These are phyloP conservation scores for Ammopiptanthus mongolicus DNA, from an alignment of 306 rosid species.

Conservation along the genomic window DNA sequence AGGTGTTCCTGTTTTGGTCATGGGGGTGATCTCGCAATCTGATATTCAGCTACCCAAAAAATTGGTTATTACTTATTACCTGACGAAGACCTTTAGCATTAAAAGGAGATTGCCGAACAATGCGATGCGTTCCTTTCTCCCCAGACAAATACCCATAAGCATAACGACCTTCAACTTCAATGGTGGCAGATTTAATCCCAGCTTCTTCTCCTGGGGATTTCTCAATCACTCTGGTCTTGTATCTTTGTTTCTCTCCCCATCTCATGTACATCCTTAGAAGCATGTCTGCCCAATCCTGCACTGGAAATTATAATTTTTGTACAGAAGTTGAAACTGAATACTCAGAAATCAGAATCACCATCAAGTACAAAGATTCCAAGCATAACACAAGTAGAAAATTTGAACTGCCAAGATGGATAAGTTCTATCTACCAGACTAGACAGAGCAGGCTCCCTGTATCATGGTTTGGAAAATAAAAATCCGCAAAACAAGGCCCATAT, in stretches of 20 bases:
- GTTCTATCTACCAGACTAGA: slow-evolving; percentile 1
- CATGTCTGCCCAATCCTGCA: slow-evolving; percentile 99
- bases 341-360: slow-evolving; percentile 29
- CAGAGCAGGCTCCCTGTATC: not conserved
- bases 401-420: not conserved
- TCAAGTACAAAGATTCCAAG: slow-evolving; percentile 25
- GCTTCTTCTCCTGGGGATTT: slow-evolving; percentile 95
- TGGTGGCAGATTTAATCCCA: slow-evolving; percentile 89
- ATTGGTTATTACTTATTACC: slow-evolving; percentile 56
- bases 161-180: slow-evolving; percentile 93
- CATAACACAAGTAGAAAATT: not conserved
- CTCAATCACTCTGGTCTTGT: slow-evolving; percentile 85
- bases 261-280: slow-evolving; percentile 94
- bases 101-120: slow-evolving; percentile 91
- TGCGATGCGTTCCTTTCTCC: slow-evolving; percentile 95
- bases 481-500: not conserved
- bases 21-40: not conserved
- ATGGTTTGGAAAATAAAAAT: not conserved
- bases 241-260: slow-evolving; percentile 93
- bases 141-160: slow-evolving; percentile 96
- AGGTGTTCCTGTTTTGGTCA: not conserved
- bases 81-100: slow-evolving; percentile 96
- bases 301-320: slow-evolving; percentile 52
- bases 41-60: slow-evolving; percentile 6
- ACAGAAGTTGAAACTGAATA: slow-evolving; percentile 28